These are phyloP conservation scores for Paraconiothyrium brasiliense DNA, from an alignment of 2,329 filamentous ascomycete genomes.

Conservation along the genomic window DNA sequence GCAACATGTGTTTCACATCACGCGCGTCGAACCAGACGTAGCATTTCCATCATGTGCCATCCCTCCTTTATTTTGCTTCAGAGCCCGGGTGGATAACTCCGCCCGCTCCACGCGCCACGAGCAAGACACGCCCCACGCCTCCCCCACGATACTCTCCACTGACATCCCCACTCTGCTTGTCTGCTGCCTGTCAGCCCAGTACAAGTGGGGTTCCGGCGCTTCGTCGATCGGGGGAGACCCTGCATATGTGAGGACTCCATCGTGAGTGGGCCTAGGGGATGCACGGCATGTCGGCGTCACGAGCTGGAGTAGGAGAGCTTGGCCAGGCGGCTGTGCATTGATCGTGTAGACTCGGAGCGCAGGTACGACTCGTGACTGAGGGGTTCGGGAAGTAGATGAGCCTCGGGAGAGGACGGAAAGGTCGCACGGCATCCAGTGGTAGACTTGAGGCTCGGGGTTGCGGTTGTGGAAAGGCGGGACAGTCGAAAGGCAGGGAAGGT, in stretches of 20 bases:
- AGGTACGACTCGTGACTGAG: not conserved
- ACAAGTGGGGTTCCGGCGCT: slow-evolving; percentile 6
- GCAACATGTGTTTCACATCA: too few species aligned
- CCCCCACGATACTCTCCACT: not conserved
- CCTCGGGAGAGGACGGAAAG: not conserved
- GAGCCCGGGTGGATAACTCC: too few species aligned
- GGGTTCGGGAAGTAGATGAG: not conserved
- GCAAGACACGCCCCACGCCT: not conserved
- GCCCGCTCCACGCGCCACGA: not conserved
- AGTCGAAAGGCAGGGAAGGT: too few species aligned
- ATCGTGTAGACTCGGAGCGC: not conserved
- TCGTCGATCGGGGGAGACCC: slow-evolving; percentile 6
- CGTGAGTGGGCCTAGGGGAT: not conserved
- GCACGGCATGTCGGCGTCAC: slow-evolving; percentile 1
- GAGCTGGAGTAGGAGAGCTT: slow-evolving; percentile 4
- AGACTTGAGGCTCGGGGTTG: too few species aligned
- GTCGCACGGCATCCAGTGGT: too few species aligned
- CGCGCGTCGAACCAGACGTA: too few species aligned
- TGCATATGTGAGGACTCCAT: slow-evolving; percentile 6
- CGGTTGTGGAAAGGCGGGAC: too few species aligned
- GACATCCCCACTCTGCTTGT: not conserved
- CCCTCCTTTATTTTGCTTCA: too few species aligned
- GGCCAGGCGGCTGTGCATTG: not conserved
- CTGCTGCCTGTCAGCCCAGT: slow-evolving; percentile 1
- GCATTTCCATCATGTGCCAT: too few species aligned